phyloP scores from a whole-genome alignment of 768 basidiomycete genomes.

The Calvatia gigantea region DNA sequence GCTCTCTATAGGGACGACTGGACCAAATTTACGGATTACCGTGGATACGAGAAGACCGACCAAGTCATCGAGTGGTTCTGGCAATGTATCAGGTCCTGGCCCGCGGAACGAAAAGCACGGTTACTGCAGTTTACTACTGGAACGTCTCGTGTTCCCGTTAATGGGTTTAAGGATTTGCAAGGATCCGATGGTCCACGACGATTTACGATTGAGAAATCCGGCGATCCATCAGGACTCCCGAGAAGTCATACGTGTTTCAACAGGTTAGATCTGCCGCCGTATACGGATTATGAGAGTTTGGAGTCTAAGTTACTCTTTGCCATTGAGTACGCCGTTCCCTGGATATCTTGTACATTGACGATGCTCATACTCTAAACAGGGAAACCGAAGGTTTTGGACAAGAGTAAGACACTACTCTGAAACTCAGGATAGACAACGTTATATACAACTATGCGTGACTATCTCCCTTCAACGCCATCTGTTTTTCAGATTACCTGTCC shows the following conservation, averaged over 20 bases:
- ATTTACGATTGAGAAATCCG: slow-evolving; percentile 94
- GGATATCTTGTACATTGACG: slow-evolving; percentile 1
- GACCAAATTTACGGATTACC: slow-evolving; percentile 93
- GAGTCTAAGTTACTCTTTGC: slow-evolving; percentile 84
- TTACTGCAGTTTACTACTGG: slow-evolving; percentile 87
- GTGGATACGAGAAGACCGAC: slow-evolving; percentile 81
- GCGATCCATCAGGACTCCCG: slow-evolving; percentile 83
- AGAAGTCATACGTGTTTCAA: slow-evolving; percentile 96
- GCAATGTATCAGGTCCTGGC: slow-evolving; percentile 89
- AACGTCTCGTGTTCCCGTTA: slow-evolving; percentile 82
- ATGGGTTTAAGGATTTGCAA: slow-evolving; percentile 93
- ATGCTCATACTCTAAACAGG: slow-evolving; percentile 30
- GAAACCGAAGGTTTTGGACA: slow-evolving; percentile 78
- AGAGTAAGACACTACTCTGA: slow-evolving; percentile 34
- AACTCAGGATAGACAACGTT: not conserved
- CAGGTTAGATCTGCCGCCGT: slow-evolving; percentile 82
- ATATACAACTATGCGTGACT: not conserved
- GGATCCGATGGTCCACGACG: slow-evolving; percentile 89
- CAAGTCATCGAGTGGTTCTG: slow-evolving; percentile 96
- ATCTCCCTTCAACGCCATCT: not conserved
- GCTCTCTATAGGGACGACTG: slow-evolving; percentile 66
- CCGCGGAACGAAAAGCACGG: slow-evolving; percentile 83
- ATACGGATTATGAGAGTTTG: slow-evolving; percentile 82
- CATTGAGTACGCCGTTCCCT: slow-evolving; percentile 58
- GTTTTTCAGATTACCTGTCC: not conserved